phyloP scores from a whole-genome alignment of 495 filamentous ascomycete genomes.

The Cercophora scortea region DNA sequence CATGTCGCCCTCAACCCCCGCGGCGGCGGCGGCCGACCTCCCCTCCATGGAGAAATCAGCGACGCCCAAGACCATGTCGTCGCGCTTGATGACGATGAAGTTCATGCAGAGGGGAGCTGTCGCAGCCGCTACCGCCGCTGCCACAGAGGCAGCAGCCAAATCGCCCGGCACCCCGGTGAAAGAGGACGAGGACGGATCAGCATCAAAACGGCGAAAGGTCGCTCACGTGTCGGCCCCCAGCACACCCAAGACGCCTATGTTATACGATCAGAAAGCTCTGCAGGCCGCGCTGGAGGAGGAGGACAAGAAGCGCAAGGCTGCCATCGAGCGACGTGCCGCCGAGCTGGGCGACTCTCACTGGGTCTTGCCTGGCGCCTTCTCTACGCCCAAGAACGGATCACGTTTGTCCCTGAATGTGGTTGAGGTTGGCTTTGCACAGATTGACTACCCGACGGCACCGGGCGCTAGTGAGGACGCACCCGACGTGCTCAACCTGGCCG shows the following conservation, averaged over 20 bases:
- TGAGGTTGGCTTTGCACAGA: slow-evolving; percentile 42
- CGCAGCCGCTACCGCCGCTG: slow-evolving; percentile 22
- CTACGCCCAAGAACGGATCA: slow-evolving; percentile 5
- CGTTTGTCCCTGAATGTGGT: slow-evolving; percentile 34
- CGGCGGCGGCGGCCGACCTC: not conserved
- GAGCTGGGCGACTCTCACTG: slow-evolving; percentile 81
- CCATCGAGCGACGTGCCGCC: slow-evolving; percentile 60
- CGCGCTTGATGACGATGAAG: slow-evolving; percentile 89
- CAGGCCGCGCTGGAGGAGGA: slow-evolving; percentile 65
- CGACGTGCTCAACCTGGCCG: slow-evolving; percentile 1
- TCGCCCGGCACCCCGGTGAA: slow-evolving; percentile 28
- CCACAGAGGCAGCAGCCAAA: slow-evolving; percentile 10
- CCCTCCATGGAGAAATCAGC: slow-evolving; percentile 29
- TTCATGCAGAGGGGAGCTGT: slow-evolving; percentile 93
- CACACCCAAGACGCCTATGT: slow-evolving; percentile 9
- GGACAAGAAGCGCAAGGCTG: slow-evolving; percentile 64
- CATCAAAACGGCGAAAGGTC: slow-evolving; percentile 47
- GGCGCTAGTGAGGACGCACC: slow-evolving; percentile 3
- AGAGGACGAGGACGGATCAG: slow-evolving; percentile 30
- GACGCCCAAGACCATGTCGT: slow-evolving; percentile 71
- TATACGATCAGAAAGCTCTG: slow-evolving; percentile 45
- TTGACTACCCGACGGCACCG: slow-evolving; percentile 21
- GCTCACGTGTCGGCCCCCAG: slow-evolving; percentile 12
- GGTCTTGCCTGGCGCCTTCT: slow-evolving; percentile 51
- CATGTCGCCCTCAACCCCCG: slow-evolving; percentile 12